Evolutionary conservation across 441 rosid genomes (phyloP), one percentile per base, ranked within the genome.

Genomic region (Aquilaria agallochum): DNA sequence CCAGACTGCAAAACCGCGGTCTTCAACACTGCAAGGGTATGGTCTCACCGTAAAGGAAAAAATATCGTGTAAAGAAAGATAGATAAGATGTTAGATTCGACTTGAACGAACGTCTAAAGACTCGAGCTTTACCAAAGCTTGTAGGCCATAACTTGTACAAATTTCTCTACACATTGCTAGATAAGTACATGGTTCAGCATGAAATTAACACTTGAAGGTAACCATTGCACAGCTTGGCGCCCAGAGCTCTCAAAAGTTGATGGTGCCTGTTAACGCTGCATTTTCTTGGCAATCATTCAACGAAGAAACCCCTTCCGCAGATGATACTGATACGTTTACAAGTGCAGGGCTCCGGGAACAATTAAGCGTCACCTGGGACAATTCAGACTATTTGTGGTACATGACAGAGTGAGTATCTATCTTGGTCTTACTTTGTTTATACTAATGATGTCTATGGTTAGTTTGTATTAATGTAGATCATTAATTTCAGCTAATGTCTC

Each of bases 21-120:
- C 59, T 80, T 72, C 69, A 84, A 84, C 76, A 82, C 90, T 15
- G 90, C 87, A 59, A 67, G 57, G 80, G 90, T 81, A 60, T 67
- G 33, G 30, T 36, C 42, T 36, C 42, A 3, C 0, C 7, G 42
- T 36, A 36, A 36, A 36, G 32, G 27, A 34, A 27, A 67, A 14
- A 10, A n/a, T 14, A 54, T 55, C 5, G 30, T 47, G 48, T 13
- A 5, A 57, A 52, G 42, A 36, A 36, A 36, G 42, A 36, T 36
- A 36, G 42, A 36, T 36, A 8, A 36, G 42, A 36, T 36, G 42
- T 36, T 3, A 36, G 42, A 36, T 36, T 36, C 7, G 42, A 36
- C 7, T 20, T 20, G 27, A 20, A 36, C 6, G 5, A 36, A 36
- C 5, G 42, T 36, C 5, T 36, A 36, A 36, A 36, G 42, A 20